Evolutionary conservation across 495 filamentous ascomycete genomes (phyloP), one percentile per base, ranked within the genome.

Genomic region (Penicillium manginii): DNA sequence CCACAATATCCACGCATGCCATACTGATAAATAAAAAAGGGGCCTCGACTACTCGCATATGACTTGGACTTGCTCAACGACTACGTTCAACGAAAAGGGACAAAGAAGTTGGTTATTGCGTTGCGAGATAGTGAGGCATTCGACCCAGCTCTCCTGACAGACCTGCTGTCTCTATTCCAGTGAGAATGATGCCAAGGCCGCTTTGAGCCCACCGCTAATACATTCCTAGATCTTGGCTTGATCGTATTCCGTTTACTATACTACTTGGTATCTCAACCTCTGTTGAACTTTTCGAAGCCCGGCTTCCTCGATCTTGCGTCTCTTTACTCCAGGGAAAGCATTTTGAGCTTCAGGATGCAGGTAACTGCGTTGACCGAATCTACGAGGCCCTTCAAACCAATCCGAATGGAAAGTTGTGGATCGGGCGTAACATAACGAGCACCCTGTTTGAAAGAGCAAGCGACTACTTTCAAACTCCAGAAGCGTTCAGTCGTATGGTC

Each of bases 61-160:
- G 96, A 98, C 67, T 79, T 98, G 12, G 88, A 93, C 62, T 82
- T 90, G n/a, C 79, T 98, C 8, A 74, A 87, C 54, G 84, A 86
- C 29, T 84, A 85, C 65, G 79, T 91, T 14, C 78, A 78, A 43
- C 74, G 74, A 51, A 79, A 84, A 42, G 69, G 74, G 9, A 81
- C 82, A 23, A 75, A 82, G 33, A 85, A 86, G 55, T 78, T 96
- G 31, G 78, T 93, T 8, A 70, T 98, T 19, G 87, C 88, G 14
- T 87, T 98, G 51, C 86, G 91, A 65, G 96, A 98, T 68, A 96
- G 90, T 58, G 96, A 98, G 72, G 93, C 89, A 5, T 97, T 98
- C 67, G 92, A 97, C 65, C 83, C 82, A 33, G 78, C 72, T n/a
- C 71, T 97, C 26, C 73, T 98, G 31, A 85, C 84, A 2, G 92